A percentile compares a stretch with the other conserved stretches of the same genome.
Evolutionary conservation across 352 stramenopile species (phyloP).

Genomic region (Pythium periplocum): DNA sequence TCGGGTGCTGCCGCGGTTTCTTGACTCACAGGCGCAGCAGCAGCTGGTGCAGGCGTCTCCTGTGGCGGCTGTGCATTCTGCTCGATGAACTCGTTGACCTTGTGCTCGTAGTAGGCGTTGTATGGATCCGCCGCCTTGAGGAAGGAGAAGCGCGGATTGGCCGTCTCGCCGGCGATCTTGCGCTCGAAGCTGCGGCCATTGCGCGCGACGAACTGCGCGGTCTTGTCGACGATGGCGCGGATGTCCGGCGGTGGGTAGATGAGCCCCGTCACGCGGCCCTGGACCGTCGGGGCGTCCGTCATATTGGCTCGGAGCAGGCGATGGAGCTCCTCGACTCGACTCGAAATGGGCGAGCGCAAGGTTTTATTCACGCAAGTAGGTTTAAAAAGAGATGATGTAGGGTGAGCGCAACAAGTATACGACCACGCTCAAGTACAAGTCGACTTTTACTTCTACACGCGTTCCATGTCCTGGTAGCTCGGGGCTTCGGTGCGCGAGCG

Average conservation of each 20-base stretch:
- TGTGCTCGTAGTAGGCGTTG: constrained; percentile 98
- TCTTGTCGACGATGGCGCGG: constrained; percentile 97
- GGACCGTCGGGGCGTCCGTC: constrained; percentile 28
- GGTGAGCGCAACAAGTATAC: no score
- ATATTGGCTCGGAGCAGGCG: background rate
- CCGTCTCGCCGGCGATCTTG: constrained; percentile 94
- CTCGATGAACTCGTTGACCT: constrained; percentile 86
- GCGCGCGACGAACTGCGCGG: constrained; percentile 97
- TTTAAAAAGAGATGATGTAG: no score
- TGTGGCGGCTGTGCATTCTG: constrained; percentile 27
- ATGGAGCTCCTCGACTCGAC: no score
- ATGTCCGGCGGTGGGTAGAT: constrained; percentile 98
- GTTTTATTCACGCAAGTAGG: background rate
- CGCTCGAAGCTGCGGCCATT: constrained; percentile 97
- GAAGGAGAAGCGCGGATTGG: constrained; percentile 98
- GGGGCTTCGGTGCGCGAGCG: constrained; percentile 49
- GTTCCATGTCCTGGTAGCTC: constrained; percentile 63
- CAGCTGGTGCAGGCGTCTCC: constrained; percentile 16
- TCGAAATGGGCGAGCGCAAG: background rate
- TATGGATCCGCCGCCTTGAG: constrained; percentile 93
- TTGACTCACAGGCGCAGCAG: constrained; percentile 6
- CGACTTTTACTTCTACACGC: constrained; percentile 17
- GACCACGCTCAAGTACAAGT: no score
- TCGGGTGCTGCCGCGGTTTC: constrained; percentile 4
- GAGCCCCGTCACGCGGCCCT: constrained; percentile 84